Evolutionary conservation across 768 basidiomycete genomes (phyloP).

Genomic region (Naganishia friedmannii): DNA sequence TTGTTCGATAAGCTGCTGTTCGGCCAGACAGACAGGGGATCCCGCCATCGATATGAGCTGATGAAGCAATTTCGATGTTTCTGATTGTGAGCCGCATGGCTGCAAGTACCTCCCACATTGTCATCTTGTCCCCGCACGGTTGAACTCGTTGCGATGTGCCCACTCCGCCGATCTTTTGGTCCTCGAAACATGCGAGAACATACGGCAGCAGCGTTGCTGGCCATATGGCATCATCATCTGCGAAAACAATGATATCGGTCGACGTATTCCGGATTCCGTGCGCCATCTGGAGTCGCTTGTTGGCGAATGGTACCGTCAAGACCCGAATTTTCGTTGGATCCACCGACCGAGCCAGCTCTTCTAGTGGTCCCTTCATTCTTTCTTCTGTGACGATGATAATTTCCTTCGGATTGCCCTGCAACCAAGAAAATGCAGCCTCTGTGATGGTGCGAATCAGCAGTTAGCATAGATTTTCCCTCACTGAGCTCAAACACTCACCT

Average conservation of each 20-base stretch:
- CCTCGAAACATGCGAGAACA: slow-evolving; percentile 87
- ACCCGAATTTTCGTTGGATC: slow-evolving; percentile 76
- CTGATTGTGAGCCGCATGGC: slow-evolving; percentile 89
- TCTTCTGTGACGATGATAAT: slow-evolving; percentile 76
- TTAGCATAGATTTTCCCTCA: neutral
- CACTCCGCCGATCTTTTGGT: slow-evolving; percentile 87
- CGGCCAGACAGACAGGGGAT: slow-evolving; percentile 87
- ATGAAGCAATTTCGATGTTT: slow-evolving; percentile 84
- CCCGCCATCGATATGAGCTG: slow-evolving; percentile 89
- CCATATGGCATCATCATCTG: slow-evolving; percentile 95
- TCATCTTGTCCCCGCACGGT: slow-evolving; percentile 71
- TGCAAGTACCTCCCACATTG: slow-evolving; percentile 92
- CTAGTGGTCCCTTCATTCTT: slow-evolving; percentile 81
- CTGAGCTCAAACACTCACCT: slow-evolving; percentile 36
- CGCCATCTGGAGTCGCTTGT: slow-evolving; percentile 89
- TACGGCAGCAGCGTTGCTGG: slow-evolving; percentile 84
- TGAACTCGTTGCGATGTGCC: slow-evolving; percentile 88
- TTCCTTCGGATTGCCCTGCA: slow-evolving; percentile 84
- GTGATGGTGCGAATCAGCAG: neutral
- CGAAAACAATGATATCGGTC: slow-evolving; percentile 90
- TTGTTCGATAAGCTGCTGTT: slow-evolving; percentile 87
- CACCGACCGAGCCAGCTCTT: slow-evolving; percentile 82
- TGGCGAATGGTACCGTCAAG: slow-evolving; percentile 85
- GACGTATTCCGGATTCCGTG: slow-evolving; percentile 86
- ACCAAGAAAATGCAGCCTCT: slow-evolving; percentile 87